phyloP scores from a whole-genome alignment of 441 rosid species.

The Populus tomentosa region DNA sequence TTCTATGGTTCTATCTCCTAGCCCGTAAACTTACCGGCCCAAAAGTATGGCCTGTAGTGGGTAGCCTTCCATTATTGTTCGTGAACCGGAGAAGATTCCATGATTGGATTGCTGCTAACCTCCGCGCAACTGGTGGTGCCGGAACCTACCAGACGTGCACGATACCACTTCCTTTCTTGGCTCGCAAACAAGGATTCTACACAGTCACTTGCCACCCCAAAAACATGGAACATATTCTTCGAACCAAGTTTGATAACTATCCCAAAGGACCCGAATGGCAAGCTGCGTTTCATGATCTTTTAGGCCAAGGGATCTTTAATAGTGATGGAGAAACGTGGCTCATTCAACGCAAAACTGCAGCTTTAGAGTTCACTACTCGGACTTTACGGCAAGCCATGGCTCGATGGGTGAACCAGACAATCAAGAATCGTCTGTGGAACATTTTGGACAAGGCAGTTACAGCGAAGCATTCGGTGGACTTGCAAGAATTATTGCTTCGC shows the following conservation, averaged over 20 bases:
- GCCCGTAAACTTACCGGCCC: conserved; percentile 69
- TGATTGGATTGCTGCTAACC: conserved; percentile 82
- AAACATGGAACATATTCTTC: conserved; percentile 79
- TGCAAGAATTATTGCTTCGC: conserved; percentile 82
- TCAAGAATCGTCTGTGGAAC: conserved; percentile 69
- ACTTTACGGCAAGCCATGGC: conserved; percentile 94
- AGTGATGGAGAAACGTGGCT: conserved; percentile 97
- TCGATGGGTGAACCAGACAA: conserved; percentile 87
- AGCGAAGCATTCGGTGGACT: conserved; percentile 46
- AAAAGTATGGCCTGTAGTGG: conserved; percentile 60
- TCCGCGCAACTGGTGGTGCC: conserved; percentile 55
- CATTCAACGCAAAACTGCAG: conserved; percentile 88
- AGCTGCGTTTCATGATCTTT: conserved; percentile 77
- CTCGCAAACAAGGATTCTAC: conserved; percentile 71
- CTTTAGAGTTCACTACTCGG: conserved; percentile 86
- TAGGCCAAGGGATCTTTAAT: conserved; percentile 92
- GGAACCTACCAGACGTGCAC: conserved; percentile 86
- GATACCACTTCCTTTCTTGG: conserved; percentile 66
- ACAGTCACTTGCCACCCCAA: conserved; percentile 93
- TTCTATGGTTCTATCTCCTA: conserved; percentile 71
- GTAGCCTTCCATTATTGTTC: conserved; percentile 66
- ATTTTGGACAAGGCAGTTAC: conserved; percentile 54
- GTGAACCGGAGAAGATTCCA: conserved; percentile 58
- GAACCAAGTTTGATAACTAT: conserved; percentile 80
- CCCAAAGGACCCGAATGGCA: conserved; percentile 92